These are phyloP conservation scores for Oryza meridionalis DNA, from an alignment of 176 grass and related monocot genomes.

Conservation along the genomic window DNA sequence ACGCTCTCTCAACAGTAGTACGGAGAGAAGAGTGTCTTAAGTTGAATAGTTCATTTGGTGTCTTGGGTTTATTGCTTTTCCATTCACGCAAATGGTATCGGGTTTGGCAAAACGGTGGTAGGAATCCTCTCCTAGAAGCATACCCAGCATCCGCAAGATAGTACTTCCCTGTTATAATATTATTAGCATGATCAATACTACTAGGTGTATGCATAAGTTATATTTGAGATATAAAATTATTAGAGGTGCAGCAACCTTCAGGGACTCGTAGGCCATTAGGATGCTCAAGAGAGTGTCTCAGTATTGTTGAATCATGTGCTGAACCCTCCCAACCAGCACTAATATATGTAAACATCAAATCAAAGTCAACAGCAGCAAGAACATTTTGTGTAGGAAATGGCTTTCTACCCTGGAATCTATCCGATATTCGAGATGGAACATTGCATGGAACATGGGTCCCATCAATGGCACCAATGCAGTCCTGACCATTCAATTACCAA, in stretches of 20 bases:
- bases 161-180: conserved; percentile 13
- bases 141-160: conserved; percentile 23
- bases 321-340: conserved; percentile 19
- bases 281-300: neutral
- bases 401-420: neutral
- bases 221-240: neutral
- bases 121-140: conserved; percentile 5
- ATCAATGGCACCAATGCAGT: neutral
- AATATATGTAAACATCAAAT: conserved; percentile 16
- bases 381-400: conserved; percentile 22
- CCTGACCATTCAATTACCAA: neutral
- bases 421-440: neutral
- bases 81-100: too few relatives aligned
- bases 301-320: neutral
- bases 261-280: neutral
- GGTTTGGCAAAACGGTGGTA: too few relatives aligned
- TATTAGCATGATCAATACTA: neutral
- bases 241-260: neutral
- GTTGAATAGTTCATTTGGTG: too few relatives aligned
- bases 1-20: too few relatives aligned
- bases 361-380: neutral
- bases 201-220: neutral
- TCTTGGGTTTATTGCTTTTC: too few relatives aligned
- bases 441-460: neutral
- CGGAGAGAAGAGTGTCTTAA: too few relatives aligned